Evolutionary conservation across 116 monocot genomes (phyloP).

Genomic region (Trichopus zeylanicus): DNA sequence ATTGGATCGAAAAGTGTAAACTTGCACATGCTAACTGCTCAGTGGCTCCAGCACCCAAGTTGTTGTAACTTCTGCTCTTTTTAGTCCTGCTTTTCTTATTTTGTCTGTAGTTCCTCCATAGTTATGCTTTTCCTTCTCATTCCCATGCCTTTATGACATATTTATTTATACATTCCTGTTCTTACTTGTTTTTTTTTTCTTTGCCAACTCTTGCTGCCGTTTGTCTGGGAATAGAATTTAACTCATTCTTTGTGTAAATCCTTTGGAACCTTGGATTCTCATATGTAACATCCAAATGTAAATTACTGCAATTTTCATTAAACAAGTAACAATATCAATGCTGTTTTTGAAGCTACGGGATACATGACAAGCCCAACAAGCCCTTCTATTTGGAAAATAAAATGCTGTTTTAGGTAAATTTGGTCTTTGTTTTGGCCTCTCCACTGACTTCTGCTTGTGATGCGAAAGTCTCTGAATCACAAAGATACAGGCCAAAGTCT

Average conservation of each 20-base stretch:
- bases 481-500: too few relatives aligned
- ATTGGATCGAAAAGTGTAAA: constrained; percentile 40
- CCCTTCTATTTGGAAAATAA: too few relatives aligned
- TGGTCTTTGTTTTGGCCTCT: too few relatives aligned
- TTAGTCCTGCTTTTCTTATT: neutral
- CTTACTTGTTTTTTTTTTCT: neutral
- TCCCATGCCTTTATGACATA: neutral
- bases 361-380: too few relatives aligned
- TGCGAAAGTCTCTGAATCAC: too few relatives aligned
- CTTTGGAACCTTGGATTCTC: neutral
- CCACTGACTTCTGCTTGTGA: too few relatives aligned
- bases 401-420: too few relatives aligned
- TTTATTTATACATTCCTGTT: neutral
- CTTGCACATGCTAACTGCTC: constrained; percentile 13
- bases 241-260: neutral
- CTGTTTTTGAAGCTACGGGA: too few relatives aligned
- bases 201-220: neutral
- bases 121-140: neutral
- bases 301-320: neutral
- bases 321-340: too few relatives aligned
- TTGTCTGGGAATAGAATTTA: neutral
- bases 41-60: neutral
- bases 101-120: neutral
- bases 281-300: neutral
- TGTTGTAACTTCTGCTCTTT: constrained; percentile 3